These are phyloP conservation scores for Alternaria ventricosa DNA, from an alignment of 2,329 filamentous ascomycete genomes.

Conservation along the genomic window DNA sequence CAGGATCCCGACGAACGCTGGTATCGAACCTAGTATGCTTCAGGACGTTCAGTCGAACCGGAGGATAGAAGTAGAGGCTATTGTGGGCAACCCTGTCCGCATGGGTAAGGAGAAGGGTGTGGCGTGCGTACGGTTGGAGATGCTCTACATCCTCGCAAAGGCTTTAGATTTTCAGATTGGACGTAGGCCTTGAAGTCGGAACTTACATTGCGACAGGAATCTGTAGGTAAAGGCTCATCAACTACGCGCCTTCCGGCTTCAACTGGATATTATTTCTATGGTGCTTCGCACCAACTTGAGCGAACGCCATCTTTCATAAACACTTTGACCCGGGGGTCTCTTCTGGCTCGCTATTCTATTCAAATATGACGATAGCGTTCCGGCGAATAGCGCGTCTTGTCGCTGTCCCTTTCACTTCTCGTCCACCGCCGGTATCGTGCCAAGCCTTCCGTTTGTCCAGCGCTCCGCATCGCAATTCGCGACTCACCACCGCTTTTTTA, in stretches of 20 bases:
- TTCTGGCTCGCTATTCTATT: neutral
- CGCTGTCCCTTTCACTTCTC: neutral
- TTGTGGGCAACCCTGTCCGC: constrained; percentile 56
- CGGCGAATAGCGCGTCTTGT: neutral
- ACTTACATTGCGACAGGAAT: too few species aligned
- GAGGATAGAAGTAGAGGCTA: constrained; percentile 59
- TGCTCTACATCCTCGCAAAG: constrained; percentile 55
- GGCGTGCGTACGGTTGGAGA: constrained; percentile 51
- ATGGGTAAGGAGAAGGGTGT: constrained; percentile 52
- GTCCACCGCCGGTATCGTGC: neutral
- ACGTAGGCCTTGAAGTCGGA: neutral
- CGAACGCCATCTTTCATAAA: neutral
- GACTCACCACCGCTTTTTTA: neutral
- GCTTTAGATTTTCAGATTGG: constrained; percentile 49
- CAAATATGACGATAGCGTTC: neutral
- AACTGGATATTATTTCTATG: neutral
- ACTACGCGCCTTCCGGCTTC: neutral
- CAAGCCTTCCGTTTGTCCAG: constrained; percentile 7
- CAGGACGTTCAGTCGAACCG: constrained; percentile 53
- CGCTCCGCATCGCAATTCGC: neutral
- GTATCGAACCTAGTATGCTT: constrained; percentile 59
- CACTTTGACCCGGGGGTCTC: neutral
- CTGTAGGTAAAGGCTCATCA: neutral
- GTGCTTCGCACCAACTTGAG: neutral
- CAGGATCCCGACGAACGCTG: constrained; percentile 44